Percentiles rank a stretch among this genome's conserved stretches.
These are phyloP conservation scores for Lactarius quietus DNA, from an alignment of 768 basidiomycete genomes.

Conservation along the genomic window DNA sequence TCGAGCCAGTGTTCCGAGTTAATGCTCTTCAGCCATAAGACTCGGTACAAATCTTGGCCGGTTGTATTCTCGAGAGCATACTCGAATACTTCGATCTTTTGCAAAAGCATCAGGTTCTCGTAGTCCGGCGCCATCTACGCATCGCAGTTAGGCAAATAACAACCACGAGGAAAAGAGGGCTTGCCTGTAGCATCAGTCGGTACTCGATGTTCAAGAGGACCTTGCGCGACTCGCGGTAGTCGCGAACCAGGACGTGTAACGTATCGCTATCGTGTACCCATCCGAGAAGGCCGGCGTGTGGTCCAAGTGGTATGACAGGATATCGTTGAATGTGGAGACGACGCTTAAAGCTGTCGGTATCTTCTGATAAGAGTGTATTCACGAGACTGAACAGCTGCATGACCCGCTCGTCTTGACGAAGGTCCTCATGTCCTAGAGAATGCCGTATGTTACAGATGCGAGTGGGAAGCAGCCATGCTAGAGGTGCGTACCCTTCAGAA, in stretches of 20 bases:
- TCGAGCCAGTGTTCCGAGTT: conserved; percentile 99
- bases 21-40: conserved; percentile 91
- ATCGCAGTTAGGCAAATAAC: background rate
- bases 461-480: background rate
- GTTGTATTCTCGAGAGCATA: conserved; percentile 98
- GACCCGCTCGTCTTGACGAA: conserved; percentile 97
- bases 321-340: conserved; percentile 92
- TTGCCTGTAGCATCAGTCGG: conserved; percentile 94
- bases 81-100: conserved; percentile 99
- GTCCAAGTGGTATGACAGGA: conserved; percentile 91
- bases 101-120: conserved; percentile 87
- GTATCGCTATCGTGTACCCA: conserved; percentile 98
- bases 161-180: background rate
- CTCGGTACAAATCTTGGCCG: conserved; percentile 94
- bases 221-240: conserved; percentile 94
- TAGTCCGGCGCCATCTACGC: conserved; percentile 98
- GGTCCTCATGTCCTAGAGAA: conserved; percentile 85
- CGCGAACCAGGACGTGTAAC: conserved; percentile 91
- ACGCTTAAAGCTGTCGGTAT: conserved; percentile 93
- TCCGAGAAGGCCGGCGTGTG: conserved; percentile 90
- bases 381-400: conserved; percentile 99
- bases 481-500: conserved; percentile 73
- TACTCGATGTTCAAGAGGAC: conserved; percentile 98
- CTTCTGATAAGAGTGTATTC: conserved; percentile 89
- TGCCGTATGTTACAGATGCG: background rate